Evolutionary conservation across 768 basidiomycete genomes (phyloP).

Genomic region (Boletus huronensis): DNA sequence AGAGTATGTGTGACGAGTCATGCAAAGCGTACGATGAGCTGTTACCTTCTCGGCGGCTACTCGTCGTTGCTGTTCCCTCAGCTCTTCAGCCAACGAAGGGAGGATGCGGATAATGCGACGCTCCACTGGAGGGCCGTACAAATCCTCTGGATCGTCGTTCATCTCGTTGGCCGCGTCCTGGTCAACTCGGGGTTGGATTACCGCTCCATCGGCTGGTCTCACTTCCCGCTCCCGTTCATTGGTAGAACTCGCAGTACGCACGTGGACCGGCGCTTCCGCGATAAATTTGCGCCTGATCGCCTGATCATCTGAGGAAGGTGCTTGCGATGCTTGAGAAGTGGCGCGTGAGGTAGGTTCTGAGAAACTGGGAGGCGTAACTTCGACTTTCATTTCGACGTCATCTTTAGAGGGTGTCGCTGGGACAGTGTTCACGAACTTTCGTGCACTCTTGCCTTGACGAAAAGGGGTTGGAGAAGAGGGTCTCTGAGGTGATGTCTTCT

Average conservation of each 20-base stretch:
- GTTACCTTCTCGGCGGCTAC: slow-evolving; percentile 17
- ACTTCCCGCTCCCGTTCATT: not conserved
- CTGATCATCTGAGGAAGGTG: not conserved
- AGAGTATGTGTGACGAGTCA: not conserved
- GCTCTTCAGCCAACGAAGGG: slow-evolving; percentile 24
- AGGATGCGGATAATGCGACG: slow-evolving; percentile 26
- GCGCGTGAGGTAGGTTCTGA: not conserved
- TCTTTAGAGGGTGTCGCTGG: slow-evolving; percentile 1
- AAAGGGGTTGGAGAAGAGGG: not conserved
- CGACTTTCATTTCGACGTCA: slow-evolving; percentile 15
- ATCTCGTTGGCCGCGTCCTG: not conserved
- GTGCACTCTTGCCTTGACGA: not conserved
- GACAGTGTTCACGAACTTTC: not conserved
- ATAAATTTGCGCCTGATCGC: not conserved
- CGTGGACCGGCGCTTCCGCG: not conserved
- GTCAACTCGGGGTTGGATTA: not conserved
- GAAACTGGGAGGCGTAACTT: not conserved
- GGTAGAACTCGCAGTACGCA: not conserved
- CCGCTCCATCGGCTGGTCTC: not conserved
- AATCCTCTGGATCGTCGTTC: slow-evolving; percentile 25
- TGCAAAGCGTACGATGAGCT: not conserved
- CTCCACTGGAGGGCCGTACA: slow-evolving; percentile 28
- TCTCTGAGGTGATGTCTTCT: not conserved
- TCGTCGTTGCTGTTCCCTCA: slow-evolving; percentile 21
- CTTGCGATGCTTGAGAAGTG: not conserved